These are phyloP conservation scores for Lathyrus sativus DNA, from an alignment of 306 rosid genomes.

Conservation along the genomic window DNA sequence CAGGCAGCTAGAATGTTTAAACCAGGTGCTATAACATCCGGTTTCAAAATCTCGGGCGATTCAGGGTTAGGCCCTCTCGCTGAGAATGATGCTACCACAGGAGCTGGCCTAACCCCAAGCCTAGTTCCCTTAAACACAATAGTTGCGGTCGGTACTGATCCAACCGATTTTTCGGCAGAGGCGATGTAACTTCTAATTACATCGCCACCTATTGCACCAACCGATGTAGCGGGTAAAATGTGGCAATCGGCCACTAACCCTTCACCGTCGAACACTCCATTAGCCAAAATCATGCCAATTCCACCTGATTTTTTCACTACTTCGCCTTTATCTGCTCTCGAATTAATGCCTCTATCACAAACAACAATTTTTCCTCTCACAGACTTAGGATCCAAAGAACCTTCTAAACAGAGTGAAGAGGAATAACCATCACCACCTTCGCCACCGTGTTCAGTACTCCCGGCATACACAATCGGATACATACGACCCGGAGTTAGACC, in stretches of 20 bases:
- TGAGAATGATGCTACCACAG: slow-evolving; percentile 87
- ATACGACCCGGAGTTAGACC: slow-evolving; percentile 65
- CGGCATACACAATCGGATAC: slow-evolving; percentile 75
- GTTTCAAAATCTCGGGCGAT: slow-evolving; percentile 83
- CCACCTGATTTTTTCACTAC: slow-evolving; percentile 87
- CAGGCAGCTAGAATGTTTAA: slow-evolving; percentile 92
- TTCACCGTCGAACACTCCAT: slow-evolving; percentile 87
- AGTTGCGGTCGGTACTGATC: slow-evolving; percentile 52
- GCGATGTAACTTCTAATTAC: slow-evolving; percentile 64
- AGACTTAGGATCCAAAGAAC: slow-evolving; percentile 61
- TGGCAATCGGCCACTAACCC: slow-evolving; percentile 92
- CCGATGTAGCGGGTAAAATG: slow-evolving; percentile 77
- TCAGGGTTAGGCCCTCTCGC: slow-evolving; percentile 90
- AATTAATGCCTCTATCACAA: slow-evolving; percentile 86
- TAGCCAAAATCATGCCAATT: slow-evolving; percentile 79
- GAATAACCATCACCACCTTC: slow-evolving; percentile 78
- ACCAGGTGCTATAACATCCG: slow-evolving; percentile 87
- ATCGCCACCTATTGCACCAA: slow-evolving; percentile 72
- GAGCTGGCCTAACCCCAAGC: slow-evolving; percentile 78
- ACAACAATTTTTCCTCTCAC: slow-evolving; percentile 76
- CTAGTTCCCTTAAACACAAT: slow-evolving; percentile 76
- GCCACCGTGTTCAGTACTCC: slow-evolving; percentile 45
- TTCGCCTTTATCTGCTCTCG: slow-evolving; percentile 83
- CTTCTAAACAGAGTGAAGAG: slow-evolving; percentile 77
- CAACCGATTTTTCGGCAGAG: slow-evolving; percentile 7